These are phyloP conservation scores for Populus hybrid DNA, from an alignment of 441 rosid genomes.

Conservation along the genomic window DNA sequence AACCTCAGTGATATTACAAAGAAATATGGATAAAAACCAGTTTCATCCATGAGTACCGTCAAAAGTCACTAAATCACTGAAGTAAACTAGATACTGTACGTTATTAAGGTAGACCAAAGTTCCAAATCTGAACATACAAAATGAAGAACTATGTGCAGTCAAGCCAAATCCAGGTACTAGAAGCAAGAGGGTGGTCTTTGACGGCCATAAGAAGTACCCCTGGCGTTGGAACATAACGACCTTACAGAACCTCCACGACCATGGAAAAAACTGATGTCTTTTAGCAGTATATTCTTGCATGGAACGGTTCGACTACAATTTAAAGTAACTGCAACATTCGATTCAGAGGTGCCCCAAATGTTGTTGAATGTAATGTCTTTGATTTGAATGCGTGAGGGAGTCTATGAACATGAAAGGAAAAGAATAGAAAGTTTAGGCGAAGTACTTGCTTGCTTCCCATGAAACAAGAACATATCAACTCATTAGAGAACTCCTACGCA, in stretches of 20 bases:
- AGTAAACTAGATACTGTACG: not conserved
- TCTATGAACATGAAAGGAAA: constrained; percentile 12
- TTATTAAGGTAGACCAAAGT: no score
- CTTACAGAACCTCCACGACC: not conserved
- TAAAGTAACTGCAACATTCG: constrained; percentile 37
- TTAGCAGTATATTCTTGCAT: constrained; percentile 43
- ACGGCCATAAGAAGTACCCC: constrained; percentile 15
- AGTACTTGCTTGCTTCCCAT: not conserved
- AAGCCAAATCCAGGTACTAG: not conserved
- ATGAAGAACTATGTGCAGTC: not conserved
- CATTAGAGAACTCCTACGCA: not conserved
- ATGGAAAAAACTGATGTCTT: constrained; percentile 27
- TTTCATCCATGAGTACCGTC: no score
- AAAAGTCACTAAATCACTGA: no score
- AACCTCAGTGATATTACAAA: not conserved
- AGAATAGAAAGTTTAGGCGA: not conserved
- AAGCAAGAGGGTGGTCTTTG: constrained; percentile 32
- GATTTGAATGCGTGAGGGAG: constrained; percentile 42
- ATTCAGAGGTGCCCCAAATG: constrained; percentile 51
- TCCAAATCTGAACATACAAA: not conserved
- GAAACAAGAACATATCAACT: not conserved
- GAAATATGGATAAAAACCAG: no score
- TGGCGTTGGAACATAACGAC: constrained; percentile 12
- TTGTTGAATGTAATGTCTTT: constrained; percentile 44
- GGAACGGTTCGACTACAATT: constrained; percentile 44